phyloP scores from a whole-genome alignment of 139 green algal genomes.

The Pleodorina starrii region DNA sequence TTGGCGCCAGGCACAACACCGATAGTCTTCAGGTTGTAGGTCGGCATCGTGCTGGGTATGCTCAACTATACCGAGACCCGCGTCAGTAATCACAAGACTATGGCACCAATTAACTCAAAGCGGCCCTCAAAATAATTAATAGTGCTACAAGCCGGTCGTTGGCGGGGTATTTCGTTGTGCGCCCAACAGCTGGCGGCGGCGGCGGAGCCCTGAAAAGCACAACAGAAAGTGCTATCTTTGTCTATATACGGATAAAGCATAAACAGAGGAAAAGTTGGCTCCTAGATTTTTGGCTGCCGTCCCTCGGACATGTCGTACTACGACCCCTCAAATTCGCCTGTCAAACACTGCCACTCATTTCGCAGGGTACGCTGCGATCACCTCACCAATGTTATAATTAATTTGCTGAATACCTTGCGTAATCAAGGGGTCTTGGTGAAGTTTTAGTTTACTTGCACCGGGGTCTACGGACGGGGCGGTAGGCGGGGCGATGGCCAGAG shows the following conservation, averaged over 20 bases:
- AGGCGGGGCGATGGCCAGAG: too few species aligned
- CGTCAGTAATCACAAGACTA: not conserved
- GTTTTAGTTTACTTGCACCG: too few species aligned
- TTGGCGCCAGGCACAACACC: conserved; percentile 91
- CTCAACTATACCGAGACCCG: not conserved
- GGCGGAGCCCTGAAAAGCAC: not conserved
- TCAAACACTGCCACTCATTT: too few species aligned
- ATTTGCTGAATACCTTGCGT: too few species aligned
- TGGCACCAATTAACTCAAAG: not conserved
- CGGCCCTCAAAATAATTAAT: too few species aligned
- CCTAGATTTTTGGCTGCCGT: not conserved
- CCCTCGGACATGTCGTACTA: not conserved
- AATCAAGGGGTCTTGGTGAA: too few species aligned
- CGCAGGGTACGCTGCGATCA: too few species aligned
- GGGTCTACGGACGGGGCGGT: too few species aligned
- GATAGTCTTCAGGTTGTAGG: conserved; percentile 81
- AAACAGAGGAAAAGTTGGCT: not conserved
- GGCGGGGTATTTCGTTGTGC: not conserved
- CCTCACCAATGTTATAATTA: too few species aligned
- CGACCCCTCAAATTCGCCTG: conserved; percentile 8
- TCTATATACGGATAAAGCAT: too few species aligned
- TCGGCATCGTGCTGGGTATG: conserved; percentile 13
- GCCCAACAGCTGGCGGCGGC: conserved; percentile 8
- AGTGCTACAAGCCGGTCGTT: not conserved
- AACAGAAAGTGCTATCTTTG: not conserved